Conservation (phyloP, 768 basidiomycete genomes). For the Leccinum uliginosum region DNA sequence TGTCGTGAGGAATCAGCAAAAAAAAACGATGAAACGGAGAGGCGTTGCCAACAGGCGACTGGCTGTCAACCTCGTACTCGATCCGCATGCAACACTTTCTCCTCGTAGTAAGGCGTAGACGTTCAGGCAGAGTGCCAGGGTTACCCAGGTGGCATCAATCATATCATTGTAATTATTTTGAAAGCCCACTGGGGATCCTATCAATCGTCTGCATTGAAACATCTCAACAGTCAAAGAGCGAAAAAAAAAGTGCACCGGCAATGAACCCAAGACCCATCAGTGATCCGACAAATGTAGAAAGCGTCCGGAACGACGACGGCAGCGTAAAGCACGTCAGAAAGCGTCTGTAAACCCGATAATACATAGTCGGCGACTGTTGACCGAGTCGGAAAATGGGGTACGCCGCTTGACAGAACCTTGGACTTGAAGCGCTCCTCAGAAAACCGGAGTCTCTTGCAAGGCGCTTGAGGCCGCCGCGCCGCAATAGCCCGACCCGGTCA, state of each 20-base stretch:
- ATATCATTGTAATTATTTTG: too few relatives aligned
- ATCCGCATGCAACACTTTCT: not conserved
- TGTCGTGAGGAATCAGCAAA: not conserved
- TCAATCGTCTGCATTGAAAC: not conserved
- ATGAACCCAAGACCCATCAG: conserved; percentile 27
- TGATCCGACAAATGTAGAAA: conserved; percentile 29
- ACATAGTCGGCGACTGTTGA: conserved; percentile 12
- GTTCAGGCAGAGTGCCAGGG: not conserved
- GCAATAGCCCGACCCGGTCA: not conserved
- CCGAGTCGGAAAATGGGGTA: conserved; percentile 7
- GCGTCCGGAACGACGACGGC: conserved; percentile 30
- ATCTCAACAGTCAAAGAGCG: not conserved
- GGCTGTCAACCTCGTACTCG: not conserved
- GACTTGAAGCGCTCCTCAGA: conserved; percentile 4
- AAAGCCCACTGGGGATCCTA: too few relatives aligned
- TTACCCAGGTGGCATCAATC: too few relatives aligned
- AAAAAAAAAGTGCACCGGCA: conserved; percentile 1
- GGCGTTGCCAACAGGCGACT: too few relatives aligned
- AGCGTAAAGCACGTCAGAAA: conserved; percentile 20
- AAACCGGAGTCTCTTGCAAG: conserved; percentile 25
- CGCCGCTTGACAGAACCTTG: too few relatives aligned
- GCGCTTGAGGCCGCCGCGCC: not conserved
- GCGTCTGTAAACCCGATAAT: conserved; percentile 11
- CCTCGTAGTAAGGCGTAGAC: too few relatives aligned
- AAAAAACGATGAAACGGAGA: not conserved